A percentile compares a stretch with the other conserved stretches of the same genome.
phyloP scores from a whole-genome alignment of 148 eudicot genomes.

The Camellia granthamiana region DNA sequence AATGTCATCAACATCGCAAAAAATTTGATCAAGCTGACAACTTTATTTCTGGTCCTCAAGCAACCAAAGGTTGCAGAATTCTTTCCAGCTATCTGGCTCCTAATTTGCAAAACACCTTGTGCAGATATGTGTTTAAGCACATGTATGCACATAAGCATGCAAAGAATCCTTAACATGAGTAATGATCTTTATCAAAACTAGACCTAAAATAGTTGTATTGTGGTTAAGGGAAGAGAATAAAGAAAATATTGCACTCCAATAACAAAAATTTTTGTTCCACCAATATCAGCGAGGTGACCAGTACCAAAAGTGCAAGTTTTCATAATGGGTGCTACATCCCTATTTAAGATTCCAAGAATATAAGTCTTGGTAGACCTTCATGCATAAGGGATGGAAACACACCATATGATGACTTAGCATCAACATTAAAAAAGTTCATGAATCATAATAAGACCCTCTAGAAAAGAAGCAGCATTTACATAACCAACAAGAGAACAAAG shows the following conservation, averaged over 20 bases:
- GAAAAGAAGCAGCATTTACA: background rate
- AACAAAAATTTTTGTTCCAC: no score
- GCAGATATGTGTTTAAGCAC: no score
- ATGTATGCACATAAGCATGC: background rate
- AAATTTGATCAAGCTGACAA: no score
- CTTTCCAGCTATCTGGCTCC: no score
- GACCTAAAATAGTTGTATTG: no score
- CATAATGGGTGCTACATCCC: background rate
- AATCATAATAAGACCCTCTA: background rate
- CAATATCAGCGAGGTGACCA: background rate
- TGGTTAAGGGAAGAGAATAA: no score
- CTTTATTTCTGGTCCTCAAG: no score
- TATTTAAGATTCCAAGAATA: background rate
- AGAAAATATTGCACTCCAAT: no score
- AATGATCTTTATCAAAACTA: background rate
- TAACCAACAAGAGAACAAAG: background rate
- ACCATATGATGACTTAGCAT: background rate
- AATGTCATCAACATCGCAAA: no score
- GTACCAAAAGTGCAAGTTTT: background rate
- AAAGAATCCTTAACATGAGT: background rate
- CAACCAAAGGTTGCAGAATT: no score
- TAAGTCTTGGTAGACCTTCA: background rate
- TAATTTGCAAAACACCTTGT: no score
- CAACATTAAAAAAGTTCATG: background rate
- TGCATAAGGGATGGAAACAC: background rate